These are phyloP conservation scores for Croton laevigatus DNA, from an alignment of 441 rosid species.

Conservation along the genomic window DNA sequence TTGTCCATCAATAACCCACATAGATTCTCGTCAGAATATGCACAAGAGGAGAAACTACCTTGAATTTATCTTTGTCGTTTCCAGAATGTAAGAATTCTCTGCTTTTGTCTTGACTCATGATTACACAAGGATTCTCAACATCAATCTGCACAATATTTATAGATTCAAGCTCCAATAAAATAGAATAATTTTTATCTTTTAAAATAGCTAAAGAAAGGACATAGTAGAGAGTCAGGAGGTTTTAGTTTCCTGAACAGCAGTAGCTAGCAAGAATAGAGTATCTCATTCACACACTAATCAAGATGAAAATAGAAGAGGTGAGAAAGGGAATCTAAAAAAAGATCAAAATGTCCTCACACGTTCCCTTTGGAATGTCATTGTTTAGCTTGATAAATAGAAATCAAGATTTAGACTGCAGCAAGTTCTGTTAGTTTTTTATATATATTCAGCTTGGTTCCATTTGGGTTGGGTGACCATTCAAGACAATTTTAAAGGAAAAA, in stretches of 20 bases:
- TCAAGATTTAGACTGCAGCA: neutral
- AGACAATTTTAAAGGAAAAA: neutral
- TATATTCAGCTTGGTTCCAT: neutral
- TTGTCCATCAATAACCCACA: constrained; percentile 31
- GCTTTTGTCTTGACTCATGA: constrained; percentile 99
- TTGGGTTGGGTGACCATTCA: neutral
- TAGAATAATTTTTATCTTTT: neutral
- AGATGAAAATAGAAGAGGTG: neutral
- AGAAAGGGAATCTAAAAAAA: neutral
- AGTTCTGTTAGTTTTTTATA: neutral
- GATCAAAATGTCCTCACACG: neutral
- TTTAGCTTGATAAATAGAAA: neutral
- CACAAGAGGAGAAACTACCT: constrained; percentile 41
- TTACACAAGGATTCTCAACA: constrained; percentile 96
- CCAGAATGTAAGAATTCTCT: constrained; percentile 98
- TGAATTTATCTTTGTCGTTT: constrained; percentile 88
- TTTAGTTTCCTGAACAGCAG: constrained; percentile 1
- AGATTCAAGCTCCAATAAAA: neutral
- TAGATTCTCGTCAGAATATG: constrained; percentile 10
- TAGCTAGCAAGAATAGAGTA: neutral
- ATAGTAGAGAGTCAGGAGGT: neutral
- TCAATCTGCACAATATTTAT: constrained; percentile 58
- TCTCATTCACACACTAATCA: neutral
- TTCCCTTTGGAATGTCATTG: neutral
- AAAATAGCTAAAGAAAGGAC: neutral